Percentiles rank a stretch among this genome's conserved stretches.
These are phyloP conservation scores for Rhodocollybia butyracea DNA, from an alignment of 768 basidiomycete genomes.

Conservation along the genomic window DNA sequence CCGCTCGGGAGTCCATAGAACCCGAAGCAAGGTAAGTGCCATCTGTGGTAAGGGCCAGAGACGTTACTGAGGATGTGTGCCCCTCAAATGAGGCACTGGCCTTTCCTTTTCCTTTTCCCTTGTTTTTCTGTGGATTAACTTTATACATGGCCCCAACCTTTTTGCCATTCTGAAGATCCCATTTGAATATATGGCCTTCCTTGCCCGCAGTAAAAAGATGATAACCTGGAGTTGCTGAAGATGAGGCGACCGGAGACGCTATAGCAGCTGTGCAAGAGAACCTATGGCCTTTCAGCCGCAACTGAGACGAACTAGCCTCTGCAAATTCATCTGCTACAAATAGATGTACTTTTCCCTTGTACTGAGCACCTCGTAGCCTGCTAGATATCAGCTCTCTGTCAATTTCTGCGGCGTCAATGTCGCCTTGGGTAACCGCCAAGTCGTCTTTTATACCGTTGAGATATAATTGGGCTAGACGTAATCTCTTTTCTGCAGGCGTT, in stretches of 20 bases:
- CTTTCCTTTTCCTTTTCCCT: constrained; percentile 57
- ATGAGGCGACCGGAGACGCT: constrained; percentile 45
- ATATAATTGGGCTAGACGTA: constrained; percentile 89
- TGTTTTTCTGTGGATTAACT: constrained; percentile 45
- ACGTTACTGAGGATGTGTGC: constrained; percentile 84
- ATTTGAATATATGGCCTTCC: constrained; percentile 86
- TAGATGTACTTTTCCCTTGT: constrained; percentile 83
- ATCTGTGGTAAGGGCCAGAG: constrained; percentile 81
- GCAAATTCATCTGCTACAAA: constrained; percentile 72
- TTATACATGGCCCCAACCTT: constrained; percentile 61
- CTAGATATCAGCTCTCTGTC: constrained; percentile 91
- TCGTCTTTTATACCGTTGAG: constrained; percentile 76
- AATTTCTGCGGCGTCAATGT: constrained; percentile 93
- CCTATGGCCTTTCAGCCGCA: constrained; percentile 72
- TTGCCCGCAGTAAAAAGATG: constrained; percentile 89
- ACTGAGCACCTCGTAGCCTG: constrained; percentile 83
- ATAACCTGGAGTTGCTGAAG: constrained; percentile 40
- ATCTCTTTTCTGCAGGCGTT: constrained; percentile 89
- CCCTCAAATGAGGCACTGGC: constrained; percentile 51
- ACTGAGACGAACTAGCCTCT: constrained; percentile 38
- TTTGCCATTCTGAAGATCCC: constrained; percentile 69
- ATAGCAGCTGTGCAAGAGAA: constrained; percentile 81
- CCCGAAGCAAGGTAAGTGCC: constrained; percentile 84
- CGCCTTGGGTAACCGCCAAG: constrained; percentile 65
- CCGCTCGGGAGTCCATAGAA: constrained; percentile 78